Evolutionary conservation across 148 eudicot species (phyloP).

Genomic region (Dianthus caryophyllus): DNA sequence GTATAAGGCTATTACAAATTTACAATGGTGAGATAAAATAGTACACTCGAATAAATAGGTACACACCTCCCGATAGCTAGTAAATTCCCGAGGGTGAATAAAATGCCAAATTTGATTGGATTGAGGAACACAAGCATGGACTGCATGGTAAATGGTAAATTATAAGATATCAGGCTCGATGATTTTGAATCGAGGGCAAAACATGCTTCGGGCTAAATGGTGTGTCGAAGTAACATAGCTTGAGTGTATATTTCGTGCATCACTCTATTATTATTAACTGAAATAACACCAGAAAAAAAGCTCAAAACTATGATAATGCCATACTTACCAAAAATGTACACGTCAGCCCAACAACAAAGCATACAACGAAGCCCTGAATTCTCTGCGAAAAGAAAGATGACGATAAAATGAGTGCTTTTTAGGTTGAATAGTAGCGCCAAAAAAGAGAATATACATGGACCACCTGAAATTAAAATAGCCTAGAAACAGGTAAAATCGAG

Average conservation of each 20-base stretch:
- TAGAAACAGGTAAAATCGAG: too few species aligned
- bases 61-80: slow-evolving; percentile 93
- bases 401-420: neutral
- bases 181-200: slow-evolving; percentile 3
- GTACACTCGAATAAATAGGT: neutral
- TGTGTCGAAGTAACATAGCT: too few species aligned
- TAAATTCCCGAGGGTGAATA: slow-evolving; percentile 91
- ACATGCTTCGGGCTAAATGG: too few species aligned
- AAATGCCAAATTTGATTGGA: slow-evolving; percentile 89
- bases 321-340: slow-evolving; percentile 89
- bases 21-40: too few species aligned
- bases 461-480: slow-evolving; percentile 3
- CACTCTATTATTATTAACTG: neutral
- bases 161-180: slow-evolving; percentile 25
- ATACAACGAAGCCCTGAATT: slow-evolving; percentile 77
- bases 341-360: slow-evolving; percentile 80
- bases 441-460: neutral
- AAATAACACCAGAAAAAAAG: neutral
- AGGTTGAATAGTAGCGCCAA: neutral
- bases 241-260: neutral
- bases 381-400: slow-evolving; percentile 46
- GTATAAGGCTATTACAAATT: too few species aligned
- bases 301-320: neutral
- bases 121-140: slow-evolving; percentile 83
- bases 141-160: slow-evolving; percentile 18